Conservation (phyloP, 306 rosid genomes). For the Erythrophleum fordii region DNA sequence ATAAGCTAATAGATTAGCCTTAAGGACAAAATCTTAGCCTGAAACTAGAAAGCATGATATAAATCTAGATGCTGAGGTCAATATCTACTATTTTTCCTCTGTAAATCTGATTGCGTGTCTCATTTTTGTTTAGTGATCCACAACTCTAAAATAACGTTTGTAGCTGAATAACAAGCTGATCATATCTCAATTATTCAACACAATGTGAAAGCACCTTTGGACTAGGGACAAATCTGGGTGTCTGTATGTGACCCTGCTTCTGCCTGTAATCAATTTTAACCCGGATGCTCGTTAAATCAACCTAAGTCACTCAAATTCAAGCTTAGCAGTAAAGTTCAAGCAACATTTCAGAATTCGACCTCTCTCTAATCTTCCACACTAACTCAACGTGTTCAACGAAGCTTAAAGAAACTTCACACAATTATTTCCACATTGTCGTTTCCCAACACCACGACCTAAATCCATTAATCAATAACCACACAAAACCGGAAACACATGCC, state of each 20-base stretch:
- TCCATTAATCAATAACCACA: conserved; percentile 15
- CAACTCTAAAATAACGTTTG: neutral
- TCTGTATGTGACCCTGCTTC: no score
- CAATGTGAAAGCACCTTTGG: conserved; percentile 12
- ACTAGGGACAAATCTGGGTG: neutral
- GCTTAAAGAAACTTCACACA: conserved; percentile 13
- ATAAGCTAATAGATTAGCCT: neutral
- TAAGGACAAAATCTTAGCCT: no score
- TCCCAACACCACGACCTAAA: conserved; percentile 23
- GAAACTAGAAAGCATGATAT: neutral
- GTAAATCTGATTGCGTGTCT: neutral
- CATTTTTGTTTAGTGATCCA: neutral
- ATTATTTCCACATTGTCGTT: neutral
- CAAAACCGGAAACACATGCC: conserved; percentile 32
- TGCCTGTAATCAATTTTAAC: neutral
- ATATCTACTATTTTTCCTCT: neutral
- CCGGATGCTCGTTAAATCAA: neutral
- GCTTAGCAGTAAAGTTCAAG: conserved; percentile 1
- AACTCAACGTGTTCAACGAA: neutral
- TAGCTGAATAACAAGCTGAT: neutral
- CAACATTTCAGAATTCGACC: neutral
- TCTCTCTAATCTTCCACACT: conserved; percentile 1
- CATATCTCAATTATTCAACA: conserved; percentile 13
- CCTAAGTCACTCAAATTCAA: conserved; percentile 1
- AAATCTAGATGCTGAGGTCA: neutral